Conservation (phyloP, 352 stramenopile species). For the Stephanocyclus meneghinianus region DNA sequence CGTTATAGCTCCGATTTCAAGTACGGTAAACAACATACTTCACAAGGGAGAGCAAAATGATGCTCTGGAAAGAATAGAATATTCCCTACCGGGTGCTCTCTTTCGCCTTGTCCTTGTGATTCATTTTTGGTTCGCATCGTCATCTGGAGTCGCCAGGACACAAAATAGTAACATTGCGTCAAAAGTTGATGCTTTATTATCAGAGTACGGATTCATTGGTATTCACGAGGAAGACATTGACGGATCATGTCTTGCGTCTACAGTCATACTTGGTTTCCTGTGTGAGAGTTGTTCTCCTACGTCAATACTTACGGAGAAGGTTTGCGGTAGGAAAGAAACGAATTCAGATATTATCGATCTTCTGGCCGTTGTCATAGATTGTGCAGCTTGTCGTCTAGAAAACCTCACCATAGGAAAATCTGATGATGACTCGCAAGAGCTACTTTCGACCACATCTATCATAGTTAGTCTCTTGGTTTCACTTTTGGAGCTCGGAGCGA, state of each 20-base stretch:
- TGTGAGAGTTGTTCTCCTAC: conserved; percentile 65
- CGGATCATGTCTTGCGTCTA: conserved; percentile 43
- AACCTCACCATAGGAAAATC: conserved; percentile 4
- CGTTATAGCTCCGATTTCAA: conserved; percentile 19
- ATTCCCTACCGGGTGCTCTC: conserved; percentile 31
- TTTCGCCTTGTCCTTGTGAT: conserved; percentile 32
- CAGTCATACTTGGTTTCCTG: conserved; percentile 57
- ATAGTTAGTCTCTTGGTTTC: conserved; percentile 74
- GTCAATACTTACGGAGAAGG: conserved; percentile 51
- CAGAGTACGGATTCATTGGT: conserved; percentile 1
- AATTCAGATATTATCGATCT: conserved; percentile 55
- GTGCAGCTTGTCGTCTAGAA: conserved; percentile 28
- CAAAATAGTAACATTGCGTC: background rate
- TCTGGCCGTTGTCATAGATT: conserved; percentile 65
- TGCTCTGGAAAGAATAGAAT: background rate
- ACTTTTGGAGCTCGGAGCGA: conserved; percentile 71
- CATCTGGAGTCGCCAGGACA: background rate
- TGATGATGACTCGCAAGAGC: conserved; percentile 31
- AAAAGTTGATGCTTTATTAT: conserved; percentile 4
- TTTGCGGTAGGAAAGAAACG: conserved; percentile 16
- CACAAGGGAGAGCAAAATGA: background rate
- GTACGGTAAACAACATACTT: conserved; percentile 2
- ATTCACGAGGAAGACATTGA: conserved; percentile 19
- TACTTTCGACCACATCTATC: conserved; percentile 66
- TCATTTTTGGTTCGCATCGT: conserved; percentile 25